Evolutionary conservation across 2,329 filamentous ascomycete genomes (phyloP), one percentile per base, ranked within the genome.

Genomic region (Alternaria atra): DNA sequence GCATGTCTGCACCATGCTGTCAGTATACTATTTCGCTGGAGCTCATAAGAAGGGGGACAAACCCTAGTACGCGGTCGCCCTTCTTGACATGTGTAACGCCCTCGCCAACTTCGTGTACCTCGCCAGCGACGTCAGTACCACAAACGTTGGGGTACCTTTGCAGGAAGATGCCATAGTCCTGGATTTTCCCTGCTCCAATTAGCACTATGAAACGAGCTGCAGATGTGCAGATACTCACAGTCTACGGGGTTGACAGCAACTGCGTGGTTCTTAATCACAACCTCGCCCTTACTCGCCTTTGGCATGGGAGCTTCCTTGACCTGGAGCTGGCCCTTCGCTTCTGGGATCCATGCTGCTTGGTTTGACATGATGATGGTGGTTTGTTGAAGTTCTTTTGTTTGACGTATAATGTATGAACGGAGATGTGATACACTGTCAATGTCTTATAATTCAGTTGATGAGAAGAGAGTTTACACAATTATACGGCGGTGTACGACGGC

Each of bases 51-150:
- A 13, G 29, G 12, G 20, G n/a, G n/a, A 61, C 62, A 17, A 61
- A 76, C 72, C 67, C 82, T 29, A 81, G 71, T 5, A 84, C 82
- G 27, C 82, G 78, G 59, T 83, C 79, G 2, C 83, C 83, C 20
- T 79, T 76, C 55, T 79, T 74, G 65, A 83, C 79, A 9, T 81
- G 76, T 6, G 77, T 78, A 5, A 85, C 82, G 7, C 73, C 74
- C n/a, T 78, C 72, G 3, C 83, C 84, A 6, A 84, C 74, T 62
- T 83, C 81, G 25, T 80, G 66, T 3, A 84, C 76, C 64, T 82
- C 79, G 12, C 83, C 83, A 2, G 82, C 81, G 13, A 82, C 73
- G 63, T 84, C 83, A 9, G 64, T 69, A 10, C 83, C 83, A 6
- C 78, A 60, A 32, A 80, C 65, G 15, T 70, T 72, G 25, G 73